Conservation (phyloP, 768 basidiomycete species). For the Tulasnella sp. region DNA sequence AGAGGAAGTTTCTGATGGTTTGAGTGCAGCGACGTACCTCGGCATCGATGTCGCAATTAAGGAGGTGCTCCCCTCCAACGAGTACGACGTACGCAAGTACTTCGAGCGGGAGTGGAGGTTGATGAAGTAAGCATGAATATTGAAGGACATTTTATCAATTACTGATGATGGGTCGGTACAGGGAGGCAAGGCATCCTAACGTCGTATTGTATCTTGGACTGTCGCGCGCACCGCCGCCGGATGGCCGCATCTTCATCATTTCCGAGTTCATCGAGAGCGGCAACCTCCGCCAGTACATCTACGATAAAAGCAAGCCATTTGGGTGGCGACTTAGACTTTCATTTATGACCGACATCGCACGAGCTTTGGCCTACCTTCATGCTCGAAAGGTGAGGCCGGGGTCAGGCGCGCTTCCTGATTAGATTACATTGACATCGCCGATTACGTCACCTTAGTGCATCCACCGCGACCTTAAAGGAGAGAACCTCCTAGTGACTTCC, state of each 20-base stretch:
- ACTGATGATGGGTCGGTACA: slow-evolving; percentile 30
- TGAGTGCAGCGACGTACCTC: slow-evolving; percentile 68
- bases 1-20: background rate
- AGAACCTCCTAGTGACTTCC: slow-evolving; percentile 91
- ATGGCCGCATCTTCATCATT: slow-evolving; percentile 87
- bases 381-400: slow-evolving; percentile 59
- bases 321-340: slow-evolving; percentile 92
- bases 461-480: slow-evolving; percentile 84
- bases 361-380: slow-evolving; percentile 95
- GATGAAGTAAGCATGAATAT: slow-evolving; percentile 60
- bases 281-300: slow-evolving; percentile 88
- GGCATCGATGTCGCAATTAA: slow-evolving; percentile 96
- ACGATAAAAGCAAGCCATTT: slow-evolving; percentile 75
- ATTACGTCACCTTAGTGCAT: slow-evolving; percentile 40
- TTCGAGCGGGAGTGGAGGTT: slow-evolving; percentile 98
- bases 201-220: slow-evolving; percentile 92
- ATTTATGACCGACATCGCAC: slow-evolving; percentile 90
- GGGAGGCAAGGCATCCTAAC: slow-evolving; percentile 85
- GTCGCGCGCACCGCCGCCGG: slow-evolving; percentile 69
- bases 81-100: slow-evolving; percentile 95
- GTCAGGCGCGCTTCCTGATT: slow-evolving; percentile 58
- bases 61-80: slow-evolving; percentile 86
- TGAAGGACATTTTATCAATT: background rate
- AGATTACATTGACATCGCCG: background rate
- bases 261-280: slow-evolving; percentile 93